A percentile compares a stretch with the other conserved stretches of the same genome.
Conservation (phyloP, 1,284 basidiomycete species). For the Naganishia liquefaciens region DNA sequence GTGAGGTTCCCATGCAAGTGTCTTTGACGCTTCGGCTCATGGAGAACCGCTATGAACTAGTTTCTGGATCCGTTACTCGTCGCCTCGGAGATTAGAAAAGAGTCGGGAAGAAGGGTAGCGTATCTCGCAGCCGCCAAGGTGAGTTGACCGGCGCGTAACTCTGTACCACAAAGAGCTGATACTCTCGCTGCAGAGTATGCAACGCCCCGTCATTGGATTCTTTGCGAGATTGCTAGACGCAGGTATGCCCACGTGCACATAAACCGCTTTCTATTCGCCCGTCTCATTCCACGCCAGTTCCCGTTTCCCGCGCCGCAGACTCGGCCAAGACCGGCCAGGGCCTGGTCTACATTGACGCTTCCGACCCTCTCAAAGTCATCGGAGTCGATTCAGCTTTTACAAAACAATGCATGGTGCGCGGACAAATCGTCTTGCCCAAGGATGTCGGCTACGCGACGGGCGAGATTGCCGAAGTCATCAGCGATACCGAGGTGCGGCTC, state of each 20-base stretch:
- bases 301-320: conserved; percentile 90
- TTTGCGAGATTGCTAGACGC: conserved; percentile 84
- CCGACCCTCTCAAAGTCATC: conserved; percentile 75
- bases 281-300: conserved; percentile 62
- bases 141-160: conserved; percentile 35
- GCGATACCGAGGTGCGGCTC: conserved; percentile 75
- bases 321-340: conserved; percentile 78
- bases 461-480: conserved; percentile 84
- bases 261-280: too few relatives aligned
- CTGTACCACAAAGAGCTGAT: not conserved
- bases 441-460: conserved; percentile 73
- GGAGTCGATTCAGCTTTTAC: conserved; percentile 78
- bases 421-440: conserved; percentile 88
- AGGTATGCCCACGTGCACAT: conserved; percentile 65
- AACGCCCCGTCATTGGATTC: conserved; percentile 76
- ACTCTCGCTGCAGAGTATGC: conserved; percentile 62
- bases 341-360: conserved; percentile 67
- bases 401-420: conserved; percentile 72
- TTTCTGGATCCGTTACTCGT: conserved; percentile 94
- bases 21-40: too few relatives aligned
- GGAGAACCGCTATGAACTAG: conserved; percentile 58
- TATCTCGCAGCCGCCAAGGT: conserved; percentile 89
- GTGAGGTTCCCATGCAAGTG: conserved; percentile 56
- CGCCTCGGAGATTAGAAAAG: conserved; percentile 80
- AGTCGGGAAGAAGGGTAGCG: conserved; percentile 78